phyloP scores from a whole-genome alignment of 345 rosid genomes.

The Eucalyptus lansdowneana region DNA sequence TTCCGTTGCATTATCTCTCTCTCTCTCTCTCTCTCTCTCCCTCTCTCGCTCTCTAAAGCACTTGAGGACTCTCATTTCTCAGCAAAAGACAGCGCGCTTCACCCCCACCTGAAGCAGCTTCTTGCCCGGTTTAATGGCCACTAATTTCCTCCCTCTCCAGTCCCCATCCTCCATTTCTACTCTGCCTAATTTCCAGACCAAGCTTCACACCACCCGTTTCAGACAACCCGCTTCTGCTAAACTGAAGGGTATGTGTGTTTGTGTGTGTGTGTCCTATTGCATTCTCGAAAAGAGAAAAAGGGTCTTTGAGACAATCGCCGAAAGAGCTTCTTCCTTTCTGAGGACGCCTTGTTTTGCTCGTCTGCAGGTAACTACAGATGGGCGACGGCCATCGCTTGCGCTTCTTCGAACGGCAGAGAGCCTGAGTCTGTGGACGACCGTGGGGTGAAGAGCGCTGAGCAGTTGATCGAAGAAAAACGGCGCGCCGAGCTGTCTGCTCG shows the following conservation, averaged over 20 bases:
- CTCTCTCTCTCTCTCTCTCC: background rate
- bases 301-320: background rate
- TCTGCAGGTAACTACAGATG: background rate
- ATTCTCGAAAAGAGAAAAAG: background rate
- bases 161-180: background rate
- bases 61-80: background rate
- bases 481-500: constrained; percentile 65
- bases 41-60: background rate
- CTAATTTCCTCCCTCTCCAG: background rate
- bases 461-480: constrained; percentile 49
- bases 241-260: background rate
- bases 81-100: background rate
- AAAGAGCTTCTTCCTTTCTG: background rate
- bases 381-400: constrained; percentile 7
- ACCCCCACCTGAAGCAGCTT: background rate
- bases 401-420: constrained; percentile 54
- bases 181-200: background rate
- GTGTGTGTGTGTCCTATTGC: background rate
- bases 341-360: background rate
- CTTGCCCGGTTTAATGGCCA: background rate
- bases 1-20: background rate
- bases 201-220: background rate
- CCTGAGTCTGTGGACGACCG: constrained; percentile 23
- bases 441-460: constrained; percentile 28
- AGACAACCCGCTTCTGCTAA: background rate